Base-by-base conservation (phyloP, 2,329 filamentous ascomycete species). In the Penicillium janthinellum region DNA sequence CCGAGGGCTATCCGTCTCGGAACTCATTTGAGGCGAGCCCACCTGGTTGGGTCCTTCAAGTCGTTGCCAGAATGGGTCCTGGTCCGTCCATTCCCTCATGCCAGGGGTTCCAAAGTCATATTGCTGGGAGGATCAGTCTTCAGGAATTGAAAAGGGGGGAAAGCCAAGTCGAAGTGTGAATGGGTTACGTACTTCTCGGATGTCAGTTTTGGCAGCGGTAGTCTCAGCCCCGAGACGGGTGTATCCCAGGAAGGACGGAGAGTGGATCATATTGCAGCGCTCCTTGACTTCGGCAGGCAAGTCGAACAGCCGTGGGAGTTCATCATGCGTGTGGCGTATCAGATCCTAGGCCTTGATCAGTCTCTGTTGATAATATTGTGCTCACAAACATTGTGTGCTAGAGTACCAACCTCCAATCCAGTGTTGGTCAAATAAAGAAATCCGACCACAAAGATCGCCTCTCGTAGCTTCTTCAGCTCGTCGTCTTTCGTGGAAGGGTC, bases 51-150 rank as follows among this genome's bases (percentile, higher is more conserved):
- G 44, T 0, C 72, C 72, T 48, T 74, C 71, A 2, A 74, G 65
- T 35, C 73, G 64, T 75, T 82, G 22, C 79, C 76, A 56, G 72
- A 75, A 53, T 66, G 77, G 70, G 79, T 85, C 82, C 61, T 81
- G 77, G 56, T 64, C 53, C 1, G 62, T 64, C 71, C 68, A 74
- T 4, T 55, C 17, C 34, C 64, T 71, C 64, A 72, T 64, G 0
- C 67, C 71, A 0, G 73, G 72, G 0, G 73, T 73, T 1, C 73
- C 73, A 57, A 75, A 75, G 35, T 75, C 73, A 48, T 70, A 84
- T 83, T 73, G 83, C 82, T 67, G 78, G 63, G 71, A 17, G 2
- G 25, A 12, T 65, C 15, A 62, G 52, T 53, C 14, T n/a, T 15
- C 15, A 20, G 20, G 11, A 5, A 28, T n/a, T 12, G 14, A 25